Base-by-base conservation (phyloP, 2,329 filamentous ascomycete species). In the Septoria petroselini region DNA sequence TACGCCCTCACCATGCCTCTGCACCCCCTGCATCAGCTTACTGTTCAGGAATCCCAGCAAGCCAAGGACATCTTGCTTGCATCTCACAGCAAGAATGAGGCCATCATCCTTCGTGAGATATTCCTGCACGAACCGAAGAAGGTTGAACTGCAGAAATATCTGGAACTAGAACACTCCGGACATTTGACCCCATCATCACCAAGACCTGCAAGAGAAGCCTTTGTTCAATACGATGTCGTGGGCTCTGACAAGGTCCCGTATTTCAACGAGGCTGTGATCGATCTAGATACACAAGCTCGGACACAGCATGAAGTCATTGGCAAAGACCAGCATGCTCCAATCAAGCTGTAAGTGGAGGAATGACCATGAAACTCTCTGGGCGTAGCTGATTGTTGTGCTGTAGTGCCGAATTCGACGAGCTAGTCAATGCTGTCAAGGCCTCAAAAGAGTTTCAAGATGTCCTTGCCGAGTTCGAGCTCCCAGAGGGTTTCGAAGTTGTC, bases 141-240 rank as follows among this genome's bases (percentile, higher is more conserved):
- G 46, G 57, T 54, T 1, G 57, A 62, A 30, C 50, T 66, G 12
- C 38, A 61, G 27, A 52, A 53, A 11, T 66, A 61, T 46, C 56
- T 66, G 1, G 59, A 62, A 7, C 48, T 58, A 8, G 65, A 67
- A 37, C 62, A 65, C 33, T 48, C 53, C n/a, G 58, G 60, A 25
- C 49, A 52, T 8, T 52, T 63, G 11, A 54, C 54, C 21, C 19
- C 48, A n/a, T 39, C 50, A 8, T 57, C 57, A 4, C 52, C 59
- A 21, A 45, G 53, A 18, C 62, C 63, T 9, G 68, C 73, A 6
- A 71, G 79, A 23, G 60, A 77, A 41, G 79, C 78, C 1, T 71
- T 75, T 37, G 75, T 76, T 27, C 73, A 77, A 55, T 83, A 82
- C 67, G 78, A 82, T 70, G 71, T 81, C 38, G 72, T 80, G 47